Evolutionary conservation across 805 yeast genomes (phyloP), one percentile per base, ranked within the genome.

Genomic region (Cyberlindnera saturnus): DNA sequence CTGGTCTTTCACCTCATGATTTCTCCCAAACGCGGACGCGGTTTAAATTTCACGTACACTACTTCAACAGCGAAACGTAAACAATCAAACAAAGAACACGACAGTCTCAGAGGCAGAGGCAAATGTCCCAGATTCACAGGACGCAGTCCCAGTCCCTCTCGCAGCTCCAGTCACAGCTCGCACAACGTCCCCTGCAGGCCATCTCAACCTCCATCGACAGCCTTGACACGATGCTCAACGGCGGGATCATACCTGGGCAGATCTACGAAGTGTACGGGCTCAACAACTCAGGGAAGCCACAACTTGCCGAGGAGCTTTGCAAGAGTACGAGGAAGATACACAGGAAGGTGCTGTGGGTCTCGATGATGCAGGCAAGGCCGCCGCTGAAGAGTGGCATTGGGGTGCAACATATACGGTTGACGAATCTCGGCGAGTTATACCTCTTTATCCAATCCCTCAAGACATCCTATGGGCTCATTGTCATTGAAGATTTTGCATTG

Each of bases 161-260:
- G 13, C 50, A 48, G 36, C 39, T 55, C 3, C 43, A 32, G 28
- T 29, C 40, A 31, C 40, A 31, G 35, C 28, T 49, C 2, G 39
- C 55, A 30, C 53, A 47, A 39, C 43, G 53, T 14, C 47, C 52
- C 1, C 43, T 46, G 14, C 41, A 42, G 18, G 52, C 56, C 2
- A 40, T 50, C 6, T 44, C 55, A 5, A 49, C 57, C 0, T 36
- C 43, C 1, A 34, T 56, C 4, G 17, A 37, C 4, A 34, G 42
- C 2, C 38, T 56, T n/a, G 55, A 56, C 33, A 42, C 36, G 15
- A 45, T 46, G 11, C 39, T 56, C 5, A 46, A 42, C 17, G 59
- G 60, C 1, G 60, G 60, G 3, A 28, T 56, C n/a, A 41, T 48
- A 3, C 58, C 59, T 2, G 57, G 57, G 1, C 58, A 51, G 41